These are phyloP conservation scores for Sporobolomyces phaffii DNA, from an alignment of 768 basidiomycete species.

Conservation along the genomic window DNA sequence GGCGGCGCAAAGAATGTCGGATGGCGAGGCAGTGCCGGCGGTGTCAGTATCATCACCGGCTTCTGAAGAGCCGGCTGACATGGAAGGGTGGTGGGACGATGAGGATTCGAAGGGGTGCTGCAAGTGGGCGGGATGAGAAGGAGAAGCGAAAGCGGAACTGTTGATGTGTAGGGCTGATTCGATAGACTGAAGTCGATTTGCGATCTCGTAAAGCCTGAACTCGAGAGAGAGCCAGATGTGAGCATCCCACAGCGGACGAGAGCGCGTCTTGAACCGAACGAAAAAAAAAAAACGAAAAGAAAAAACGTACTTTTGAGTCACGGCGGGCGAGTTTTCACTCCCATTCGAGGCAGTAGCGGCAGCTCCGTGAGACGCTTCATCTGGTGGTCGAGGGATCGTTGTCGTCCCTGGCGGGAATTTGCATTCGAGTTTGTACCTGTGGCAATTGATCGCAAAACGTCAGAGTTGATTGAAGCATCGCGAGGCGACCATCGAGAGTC, in stretches of 20 bases:
- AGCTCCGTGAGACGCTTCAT: background rate
- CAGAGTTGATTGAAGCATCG: too few relatives aligned
- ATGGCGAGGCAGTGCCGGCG: constrained; percentile 6
- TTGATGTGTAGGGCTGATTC: constrained; percentile 32
- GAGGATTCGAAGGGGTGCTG: background rate
- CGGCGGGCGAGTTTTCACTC: background rate
- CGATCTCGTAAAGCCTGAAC: constrained; percentile 32
- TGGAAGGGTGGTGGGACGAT: constrained; percentile 10
- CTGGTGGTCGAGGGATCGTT: constrained; percentile 17
- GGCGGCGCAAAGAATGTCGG: background rate
- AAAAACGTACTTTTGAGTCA: constrained; percentile 18
- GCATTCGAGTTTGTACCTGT: constrained; percentile 37
- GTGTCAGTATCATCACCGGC: constrained; percentile 15
- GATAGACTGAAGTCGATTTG: constrained; percentile 29
- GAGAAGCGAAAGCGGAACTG: constrained; percentile 2
- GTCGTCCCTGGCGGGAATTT: constrained; percentile 32
- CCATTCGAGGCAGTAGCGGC: background rate
- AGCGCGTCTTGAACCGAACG: too few relatives aligned
- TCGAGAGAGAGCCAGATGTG: too few relatives aligned
- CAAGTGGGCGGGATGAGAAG: constrained; percentile 2
- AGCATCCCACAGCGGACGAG: too few relatives aligned
- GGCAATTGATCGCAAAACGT: background rate
- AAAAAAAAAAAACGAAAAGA: background rate
- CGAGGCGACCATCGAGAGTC: background rate
- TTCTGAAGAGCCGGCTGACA: constrained; percentile 18